Conservation (phyloP, 2,329 filamentous ascomycete species). For the Aspergillus pseudonomiae region DNA sequence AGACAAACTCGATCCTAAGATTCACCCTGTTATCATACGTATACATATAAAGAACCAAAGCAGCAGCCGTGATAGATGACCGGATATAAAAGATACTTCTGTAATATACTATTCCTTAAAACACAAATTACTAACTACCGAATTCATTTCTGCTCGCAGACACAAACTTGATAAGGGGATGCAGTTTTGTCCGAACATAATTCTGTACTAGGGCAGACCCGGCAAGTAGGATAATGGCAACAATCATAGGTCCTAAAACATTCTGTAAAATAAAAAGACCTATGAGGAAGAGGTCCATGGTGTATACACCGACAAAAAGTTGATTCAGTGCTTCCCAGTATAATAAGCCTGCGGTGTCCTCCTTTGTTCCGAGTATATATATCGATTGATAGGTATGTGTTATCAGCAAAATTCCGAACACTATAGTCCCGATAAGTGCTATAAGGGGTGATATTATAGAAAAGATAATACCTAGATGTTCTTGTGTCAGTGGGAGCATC, state of each 20-base stretch:
- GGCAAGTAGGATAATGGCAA: not conserved
- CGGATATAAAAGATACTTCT: too few species aligned
- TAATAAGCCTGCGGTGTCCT: slow-evolving; percentile 13
- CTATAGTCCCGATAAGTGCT: slow-evolving; percentile 3
- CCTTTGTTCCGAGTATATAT: not conserved
- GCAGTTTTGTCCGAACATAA: not conserved
- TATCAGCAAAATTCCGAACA: slow-evolving; percentile 10
- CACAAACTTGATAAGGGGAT: not conserved
- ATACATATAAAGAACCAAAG: too few species aligned
- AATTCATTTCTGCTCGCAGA: not conserved
- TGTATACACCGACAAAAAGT: slow-evolving; percentile 17
- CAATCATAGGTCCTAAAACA: slow-evolving; percentile 3
- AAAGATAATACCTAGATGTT: slow-evolving; percentile 10
- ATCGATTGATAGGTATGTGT: slow-evolving; percentile 11
- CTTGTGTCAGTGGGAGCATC: too few species aligned
- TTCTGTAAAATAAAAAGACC: slow-evolving; percentile 13
- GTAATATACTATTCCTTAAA: too few species aligned
- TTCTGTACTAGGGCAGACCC: not conserved
- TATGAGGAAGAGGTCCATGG: slow-evolving; percentile 10
- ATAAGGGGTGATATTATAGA: slow-evolving; percentile 16
- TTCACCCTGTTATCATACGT: too few species aligned
- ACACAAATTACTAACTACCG: not conserved
- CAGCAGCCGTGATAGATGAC: too few species aligned
- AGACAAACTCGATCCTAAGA: too few species aligned
- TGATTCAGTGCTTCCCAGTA: slow-evolving; percentile 17